Evolutionary conservation across 2,329 filamentous ascomycete species (phyloP), one percentile per base, ranked within the genome.

Genomic region (Neopestalotiopsis sp.): DNA sequence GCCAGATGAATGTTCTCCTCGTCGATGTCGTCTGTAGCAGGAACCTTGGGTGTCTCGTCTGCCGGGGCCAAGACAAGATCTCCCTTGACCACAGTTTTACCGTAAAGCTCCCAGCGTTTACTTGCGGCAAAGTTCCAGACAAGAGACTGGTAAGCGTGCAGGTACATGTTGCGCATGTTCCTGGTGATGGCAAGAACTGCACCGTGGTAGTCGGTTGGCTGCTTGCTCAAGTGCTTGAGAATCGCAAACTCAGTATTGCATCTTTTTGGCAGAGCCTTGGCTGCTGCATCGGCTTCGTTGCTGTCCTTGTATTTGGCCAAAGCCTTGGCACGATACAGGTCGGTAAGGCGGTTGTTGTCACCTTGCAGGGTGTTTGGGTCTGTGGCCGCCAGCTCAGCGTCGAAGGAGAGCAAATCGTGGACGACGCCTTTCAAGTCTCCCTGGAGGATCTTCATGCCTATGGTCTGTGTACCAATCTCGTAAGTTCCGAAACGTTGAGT

Each of bases 401-500:
- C 90, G 80, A 93, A 97, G 34, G 90, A 83, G 17, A 99, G 85
- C 52, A 99, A 90, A 24, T 90, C 87, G 67, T 94, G 87, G 67
- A 96, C 90, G 14, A 95, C 95, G 40, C 89, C 92, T 77, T 95
- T 87, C 73, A 94, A 94, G 75, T 97, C 90, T 38, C 89, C 91
- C 73, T 93, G 88, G 0, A 99, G 86, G 77, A 99, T 94, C 78
- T 93, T 91, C 77, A 92, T 89, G 63, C 96, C 96, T 64, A 98
- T 85, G 56, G 91, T 88, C 76, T 98, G 94, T 0, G 96, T 99
- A 42, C 94, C 92, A 13, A 93, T 92, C 34, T 90, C 84, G 79
- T 96, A 95, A 0, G 94, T 95, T 34, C 96, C 96, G 75, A 99
- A 99, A 30, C 96, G 91, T 81, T 99, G 96, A n/a, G 98, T 89